Base-by-base conservation (phyloP, 108 stramenopile species). In the Cyclotella kingstonii region DNA sequence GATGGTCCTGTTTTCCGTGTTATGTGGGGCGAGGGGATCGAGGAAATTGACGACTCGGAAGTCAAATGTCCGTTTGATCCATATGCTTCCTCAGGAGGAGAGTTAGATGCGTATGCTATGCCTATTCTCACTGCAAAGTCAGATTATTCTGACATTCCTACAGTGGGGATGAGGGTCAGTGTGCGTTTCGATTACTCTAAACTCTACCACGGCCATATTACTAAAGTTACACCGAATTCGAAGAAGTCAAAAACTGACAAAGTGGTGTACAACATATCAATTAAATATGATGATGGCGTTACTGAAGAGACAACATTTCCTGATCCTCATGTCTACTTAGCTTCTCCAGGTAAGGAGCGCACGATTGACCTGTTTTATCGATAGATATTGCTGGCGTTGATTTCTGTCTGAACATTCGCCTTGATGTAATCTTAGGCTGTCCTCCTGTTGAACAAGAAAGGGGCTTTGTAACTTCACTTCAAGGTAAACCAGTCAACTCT, bases 11-110 rank as follows among this genome's bases (percentile, higher is more conserved):
- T 89, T 48, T 93, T 93, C 77, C 78, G 88, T 15, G 60, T 93
- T 49, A 83, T 86, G 68, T 93, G 86, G 86, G 91, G 91, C 42
- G 82, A 76, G 36, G 91, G 91, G 1, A 76, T 93, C n/a, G 87
- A 93, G 17, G 85, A 85, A 35, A 82, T 84, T 39, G 63, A 79
- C 18, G 47, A 50, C 22, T 51, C 71, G 15, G 76, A 82, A 45
- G 71, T 63, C 27, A 47, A 68, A 15, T 70, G 33, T 30, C 74
- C 81, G 4, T 91, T 81, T 55, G 81, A 86, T 70, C 77, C 83
- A 14, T 74, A 81, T 18, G 27, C 68, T 28, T 66, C 76, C 33
- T 84, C 81, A 6, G 66, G 42, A 8, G 54, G 59, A 10, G 55
- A 43, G 21, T 66, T 61, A 12, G 57, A 54, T n/a, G 55, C 43